Base-by-base conservation (phyloP, 495 filamentous ascomycete genomes). In the Hyaloscypha finlandica region DNA sequence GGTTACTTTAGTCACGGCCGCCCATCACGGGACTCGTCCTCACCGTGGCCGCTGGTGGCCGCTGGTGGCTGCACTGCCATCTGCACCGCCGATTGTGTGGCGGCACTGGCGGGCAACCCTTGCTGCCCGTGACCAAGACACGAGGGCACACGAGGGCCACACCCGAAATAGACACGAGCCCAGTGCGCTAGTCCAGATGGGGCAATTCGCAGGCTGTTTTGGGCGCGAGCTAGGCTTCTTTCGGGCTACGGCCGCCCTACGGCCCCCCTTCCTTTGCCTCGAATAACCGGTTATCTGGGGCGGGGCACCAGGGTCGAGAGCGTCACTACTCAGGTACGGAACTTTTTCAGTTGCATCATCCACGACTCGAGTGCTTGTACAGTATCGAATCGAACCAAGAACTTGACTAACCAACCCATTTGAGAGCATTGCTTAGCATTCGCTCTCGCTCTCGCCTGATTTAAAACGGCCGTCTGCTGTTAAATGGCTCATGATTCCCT, bases 1-100 rank as follows among this genome's bases (percentile, higher is more conserved):
- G 64, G 68, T 61, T 20, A 63, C 37, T 35, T 67, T 71, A 68
- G 68, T 71, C 29, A 45, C 39, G 32, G 16, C 31, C 57, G 25
- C 29, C 39, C 14, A 35, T 66, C 64, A 66, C 64, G 64, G 56
- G 64, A 60, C 29, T 29, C 53, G 53, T 29, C 25, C 30, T 6
- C 53, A 30, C 22, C 20, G 22, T 37, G 35, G 12, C 35, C 3
- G 35, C 35, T 11, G 33, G 33, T 4, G 4, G 33, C 11, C n/a
- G n/a, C n/a, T n/a, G n/a, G 33, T 37, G 33, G 33, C 33, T 5
- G 33, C 35, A 12, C 25, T 8, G 35, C 8, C 25, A 25, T 25
- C 25, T 37, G 35, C 35, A 37, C 35, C 35, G 35, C 35, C 35
- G 35, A 12, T 6, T 1, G 35, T 37, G 35, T 37, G 35, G 35